phyloP scores from a whole-genome alignment of 306 rosid species.

The Prunus fruticosa region DNA sequence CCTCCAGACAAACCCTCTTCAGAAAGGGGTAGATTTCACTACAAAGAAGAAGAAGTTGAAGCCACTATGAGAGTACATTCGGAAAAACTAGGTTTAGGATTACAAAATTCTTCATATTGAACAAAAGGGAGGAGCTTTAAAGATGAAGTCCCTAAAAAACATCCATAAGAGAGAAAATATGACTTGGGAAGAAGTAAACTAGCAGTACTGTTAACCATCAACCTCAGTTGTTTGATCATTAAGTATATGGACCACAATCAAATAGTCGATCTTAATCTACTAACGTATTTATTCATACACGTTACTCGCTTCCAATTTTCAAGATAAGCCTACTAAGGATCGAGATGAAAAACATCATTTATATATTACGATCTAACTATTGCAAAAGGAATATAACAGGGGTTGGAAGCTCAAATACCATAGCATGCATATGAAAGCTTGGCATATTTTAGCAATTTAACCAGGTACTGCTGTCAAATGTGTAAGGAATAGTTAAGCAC shows the following conservation, averaged over 20 bases:
- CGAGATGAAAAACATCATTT: not conserved
- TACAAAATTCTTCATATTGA: not conserved
- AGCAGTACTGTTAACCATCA: not conserved
- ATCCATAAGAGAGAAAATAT: not conserved
- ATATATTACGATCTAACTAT: not conserved
- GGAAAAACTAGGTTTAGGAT: not conserved
- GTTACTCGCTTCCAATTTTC: not conserved
- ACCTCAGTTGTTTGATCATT: conserved; percentile 1
- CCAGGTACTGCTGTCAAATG: not conserved
- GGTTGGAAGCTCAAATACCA: not conserved
- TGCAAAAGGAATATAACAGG: not conserved
- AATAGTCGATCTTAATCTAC: not conserved
- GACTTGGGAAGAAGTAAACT: not conserved
- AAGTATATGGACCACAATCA: not conserved
- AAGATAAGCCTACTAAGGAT: not conserved
- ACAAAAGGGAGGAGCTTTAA: not conserved
- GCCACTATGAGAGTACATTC: conserved; percentile 16
- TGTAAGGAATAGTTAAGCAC: not conserved
- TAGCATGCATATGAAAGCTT: not conserved
- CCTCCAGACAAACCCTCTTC: conserved; percentile 58
- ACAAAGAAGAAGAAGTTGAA: conserved; percentile 18
- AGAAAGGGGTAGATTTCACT: conserved; percentile 75
- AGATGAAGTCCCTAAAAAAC: not conserved
- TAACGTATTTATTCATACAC: not conserved
- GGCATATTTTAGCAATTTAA: not conserved